A percentile compares a stretch with the other conserved stretches of the same genome.
Evolutionary conservation across 164 flowering plant species (phyloP).

Genomic region (Berberis vulgaris): DNA sequence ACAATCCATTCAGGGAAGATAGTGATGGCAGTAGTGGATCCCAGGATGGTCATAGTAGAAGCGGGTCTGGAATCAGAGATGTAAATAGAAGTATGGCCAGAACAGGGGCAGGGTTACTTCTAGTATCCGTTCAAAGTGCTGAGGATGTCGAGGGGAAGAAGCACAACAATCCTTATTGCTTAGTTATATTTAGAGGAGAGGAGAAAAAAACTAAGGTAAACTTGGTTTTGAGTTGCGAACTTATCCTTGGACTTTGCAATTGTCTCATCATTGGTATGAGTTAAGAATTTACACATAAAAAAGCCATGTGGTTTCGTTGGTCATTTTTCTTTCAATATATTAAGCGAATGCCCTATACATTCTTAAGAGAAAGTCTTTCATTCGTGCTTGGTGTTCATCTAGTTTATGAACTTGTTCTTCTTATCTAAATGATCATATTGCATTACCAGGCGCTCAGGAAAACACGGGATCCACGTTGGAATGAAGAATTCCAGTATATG

Average conservation of each 20-base stretch:
- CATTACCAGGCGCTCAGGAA: slow-evolving; percentile 36
- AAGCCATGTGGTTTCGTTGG: background rate
- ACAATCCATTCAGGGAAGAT: slow-evolving; percentile 48
- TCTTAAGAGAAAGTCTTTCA: background rate
- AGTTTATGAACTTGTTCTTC: background rate
- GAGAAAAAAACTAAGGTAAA: slow-evolving; percentile 9
- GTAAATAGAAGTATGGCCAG: slow-evolving; percentile 7
- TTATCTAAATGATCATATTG: background rate
- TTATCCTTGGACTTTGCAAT: background rate
- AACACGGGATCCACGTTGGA: slow-evolving; percentile 59
- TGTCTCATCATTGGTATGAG: background rate
- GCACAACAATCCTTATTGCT: slow-evolving; percentile 61
- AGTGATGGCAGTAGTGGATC: slow-evolving; percentile 19
- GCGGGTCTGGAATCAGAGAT: background rate
- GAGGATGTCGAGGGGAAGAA: slow-evolving; percentile 58
- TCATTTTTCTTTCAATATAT: too few species aligned
- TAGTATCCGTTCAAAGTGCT: slow-evolving; percentile 42
- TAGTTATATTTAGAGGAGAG: slow-evolving; percentile 56
- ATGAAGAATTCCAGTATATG: slow-evolving; percentile 67
- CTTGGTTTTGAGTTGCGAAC: background rate
- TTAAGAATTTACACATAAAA: background rate
- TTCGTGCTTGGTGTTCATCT: background rate
- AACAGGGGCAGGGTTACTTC: slow-evolving; percentile 51
- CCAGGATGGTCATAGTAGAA: slow-evolving; percentile 15
- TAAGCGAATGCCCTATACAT: too few species aligned